phyloP scores from a whole-genome alignment of 495 filamentous ascomycete genomes.

The Neurospora sp. region DNA sequence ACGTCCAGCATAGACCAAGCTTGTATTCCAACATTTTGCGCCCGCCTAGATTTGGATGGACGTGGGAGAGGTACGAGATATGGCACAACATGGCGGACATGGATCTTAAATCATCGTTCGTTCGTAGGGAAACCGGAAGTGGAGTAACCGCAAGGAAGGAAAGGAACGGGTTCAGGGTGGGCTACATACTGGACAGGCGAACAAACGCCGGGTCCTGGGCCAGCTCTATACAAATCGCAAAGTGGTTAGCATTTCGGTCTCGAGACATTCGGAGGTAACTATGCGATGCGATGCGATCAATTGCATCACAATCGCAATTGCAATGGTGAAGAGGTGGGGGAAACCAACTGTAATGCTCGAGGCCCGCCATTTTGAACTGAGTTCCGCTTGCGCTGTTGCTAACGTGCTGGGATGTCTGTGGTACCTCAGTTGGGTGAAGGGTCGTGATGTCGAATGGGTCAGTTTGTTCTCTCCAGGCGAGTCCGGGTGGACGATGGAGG shows the following conservation, averaged over 20 bases:
- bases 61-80: background rate
- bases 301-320: slow-evolving; percentile 3
- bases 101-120: background rate
- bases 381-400: slow-evolving; percentile 1
- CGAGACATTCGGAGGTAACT: background rate
- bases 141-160: slow-evolving; percentile 6
- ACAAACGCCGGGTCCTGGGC: slow-evolving; percentile 68
- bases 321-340: background rate
- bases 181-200: slow-evolving; percentile 60
- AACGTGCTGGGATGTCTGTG: background rate
- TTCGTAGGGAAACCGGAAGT: background rate
- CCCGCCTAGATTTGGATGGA: background rate
- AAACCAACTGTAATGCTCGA: slow-evolving; percentile 33
- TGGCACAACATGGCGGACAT: background rate
- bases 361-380: slow-evolving; percentile 9
- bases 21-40: background rate
- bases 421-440: slow-evolving; percentile 7
- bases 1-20: background rate
- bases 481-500: background rate
- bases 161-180: background rate
- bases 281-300: background rate
- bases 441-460: background rate
- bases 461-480: background rate
- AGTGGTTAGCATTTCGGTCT: slow-evolving; percentile 15
- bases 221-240: slow-evolving; percentile 30